Evolutionary conservation across 345 rosid genomes (phyloP).

Genomic region (Kandelia obovata): DNA sequence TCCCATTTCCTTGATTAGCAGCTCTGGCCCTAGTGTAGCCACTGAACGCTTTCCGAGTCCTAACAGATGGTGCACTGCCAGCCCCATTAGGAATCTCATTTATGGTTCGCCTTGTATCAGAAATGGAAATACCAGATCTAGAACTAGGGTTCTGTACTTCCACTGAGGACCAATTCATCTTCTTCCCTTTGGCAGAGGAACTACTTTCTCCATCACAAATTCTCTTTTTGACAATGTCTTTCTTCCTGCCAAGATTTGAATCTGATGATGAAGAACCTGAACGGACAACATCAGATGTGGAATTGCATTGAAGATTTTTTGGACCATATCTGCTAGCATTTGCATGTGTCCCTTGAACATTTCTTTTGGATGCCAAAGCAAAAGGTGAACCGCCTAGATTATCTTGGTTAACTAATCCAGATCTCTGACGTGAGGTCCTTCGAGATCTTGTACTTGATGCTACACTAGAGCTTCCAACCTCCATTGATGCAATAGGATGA

Average conservation of each 20-base stretch:
- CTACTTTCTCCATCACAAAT: slow-evolving; percentile 64
- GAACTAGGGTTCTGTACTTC: slow-evolving; percentile 40
- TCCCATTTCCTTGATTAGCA: slow-evolving; percentile 42
- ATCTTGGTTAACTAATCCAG: slow-evolving; percentile 42
- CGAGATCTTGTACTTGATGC: slow-evolving; percentile 46
- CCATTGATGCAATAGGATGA: slow-evolving; percentile 24
- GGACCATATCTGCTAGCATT: slow-evolving; percentile 42
- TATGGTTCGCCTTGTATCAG: slow-evolving; percentile 60
- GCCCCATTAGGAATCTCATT: slow-evolving; percentile 43
- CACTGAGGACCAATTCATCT: slow-evolving; percentile 38
- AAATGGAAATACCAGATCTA: slow-evolving; percentile 44
- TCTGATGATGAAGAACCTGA: slow-evolving; percentile 50
- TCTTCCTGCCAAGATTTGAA: slow-evolving; percentile 40
- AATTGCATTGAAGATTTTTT: slow-evolving; percentile 52
- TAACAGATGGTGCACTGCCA: slow-evolving; percentile 38
- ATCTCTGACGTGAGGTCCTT: slow-evolving; percentile 40
- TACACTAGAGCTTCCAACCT: slow-evolving; percentile 48
- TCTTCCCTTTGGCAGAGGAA: slow-evolving; percentile 57
- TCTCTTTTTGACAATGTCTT: slow-evolving; percentile 44
- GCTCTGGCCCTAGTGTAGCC: slow-evolving; percentile 40
- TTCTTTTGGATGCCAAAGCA: slow-evolving; percentile 39
- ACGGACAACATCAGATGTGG: slow-evolving; percentile 45
- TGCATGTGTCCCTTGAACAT: slow-evolving; percentile 35
- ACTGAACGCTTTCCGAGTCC: slow-evolving; percentile 48
- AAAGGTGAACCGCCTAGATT: slow-evolving; percentile 30